phyloP scores from a whole-genome alignment of 2,329 filamentous ascomycete genomes.

The Alternaria sp. region DNA sequence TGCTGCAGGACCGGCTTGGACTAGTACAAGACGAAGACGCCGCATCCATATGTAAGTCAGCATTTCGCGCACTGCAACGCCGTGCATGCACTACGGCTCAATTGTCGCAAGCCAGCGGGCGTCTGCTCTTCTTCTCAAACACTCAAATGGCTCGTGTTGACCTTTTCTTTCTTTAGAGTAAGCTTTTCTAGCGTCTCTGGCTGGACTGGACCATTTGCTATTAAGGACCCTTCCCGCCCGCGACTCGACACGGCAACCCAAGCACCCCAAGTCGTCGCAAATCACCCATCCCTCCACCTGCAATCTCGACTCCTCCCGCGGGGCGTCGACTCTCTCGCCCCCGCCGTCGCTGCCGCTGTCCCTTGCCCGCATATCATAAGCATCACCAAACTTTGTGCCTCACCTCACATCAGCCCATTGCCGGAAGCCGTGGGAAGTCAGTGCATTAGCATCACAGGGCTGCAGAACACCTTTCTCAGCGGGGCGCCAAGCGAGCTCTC shows the following conservation, averaged over 20 bases:
- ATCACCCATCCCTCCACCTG: constrained; percentile 2
- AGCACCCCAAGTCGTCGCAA: background rate
- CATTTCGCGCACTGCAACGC: constrained; percentile 30
- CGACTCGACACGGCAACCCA: constrained; percentile 1
- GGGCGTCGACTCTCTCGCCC: background rate
- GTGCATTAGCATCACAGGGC: constrained; percentile 30
- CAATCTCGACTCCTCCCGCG: background rate
- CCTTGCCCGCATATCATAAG: constrained; percentile 18
- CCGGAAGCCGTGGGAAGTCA: constrained; percentile 38
- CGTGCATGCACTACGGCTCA: constrained; percentile 30
- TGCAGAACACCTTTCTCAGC: constrained; percentile 28
- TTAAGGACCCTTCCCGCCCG: constrained; percentile 24
- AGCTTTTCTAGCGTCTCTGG: constrained; percentile 31
- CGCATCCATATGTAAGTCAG: constrained; percentile 31
- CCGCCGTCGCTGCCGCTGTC: background rate
- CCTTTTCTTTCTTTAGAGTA: constrained; percentile 36
- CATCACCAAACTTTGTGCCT: constrained; percentile 24
- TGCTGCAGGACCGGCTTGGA: constrained; percentile 24
- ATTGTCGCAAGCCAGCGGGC: constrained; percentile 32
- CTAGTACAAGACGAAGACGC: constrained; percentile 1
- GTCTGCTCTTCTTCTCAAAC: constrained; percentile 10
- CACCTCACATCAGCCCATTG: constrained; percentile 31
- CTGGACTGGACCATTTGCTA: constrained; percentile 18
- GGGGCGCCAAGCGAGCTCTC: constrained; percentile 32
- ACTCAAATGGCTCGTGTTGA: constrained; percentile 26